Evolutionary conservation across 2,329 filamentous ascomycete species (phyloP).

Genomic region (Colletotrichum sp.): DNA sequence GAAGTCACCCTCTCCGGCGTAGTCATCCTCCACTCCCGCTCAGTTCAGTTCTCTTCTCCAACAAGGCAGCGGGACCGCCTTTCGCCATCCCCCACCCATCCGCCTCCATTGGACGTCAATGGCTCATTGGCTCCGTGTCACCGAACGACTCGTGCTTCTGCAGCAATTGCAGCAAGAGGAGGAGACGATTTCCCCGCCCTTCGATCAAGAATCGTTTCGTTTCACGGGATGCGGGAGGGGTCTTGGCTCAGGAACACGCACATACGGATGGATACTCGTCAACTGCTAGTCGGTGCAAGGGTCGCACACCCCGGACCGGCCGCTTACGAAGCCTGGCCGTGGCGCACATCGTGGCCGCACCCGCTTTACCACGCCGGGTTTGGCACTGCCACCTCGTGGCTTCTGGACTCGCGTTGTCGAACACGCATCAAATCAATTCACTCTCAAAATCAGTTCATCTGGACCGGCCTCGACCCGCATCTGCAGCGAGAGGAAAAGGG

Average conservation of each 20-base stretch:
- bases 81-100: not conserved
- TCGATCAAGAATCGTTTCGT: not conserved
- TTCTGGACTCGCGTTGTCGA: not conserved
- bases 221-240: conserved; percentile 15
- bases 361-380: not conserved
- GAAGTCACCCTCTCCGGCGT: not conserved
- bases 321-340: not conserved
- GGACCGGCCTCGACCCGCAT: not conserved
- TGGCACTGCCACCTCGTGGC: not conserved
- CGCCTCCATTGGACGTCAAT: not conserved
- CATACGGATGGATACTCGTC: not conserved
- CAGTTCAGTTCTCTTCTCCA: not conserved
- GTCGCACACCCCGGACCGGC: not conserved
- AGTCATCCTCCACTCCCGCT: not conserved
- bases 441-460: not conserved
- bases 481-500: conserved; percentile 15
- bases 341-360: not conserved
- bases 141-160: not conserved
- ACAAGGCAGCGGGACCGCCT: not conserved
- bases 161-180: not conserved
- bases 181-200: not conserved
- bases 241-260: not conserved
- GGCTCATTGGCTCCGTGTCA: not conserved
- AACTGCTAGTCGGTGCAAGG: not conserved
- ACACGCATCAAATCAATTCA: not conserved